phyloP scores from a whole-genome alignment of 768 basidiomycete genomes.

The Hortiboletus flavorubellus region DNA sequence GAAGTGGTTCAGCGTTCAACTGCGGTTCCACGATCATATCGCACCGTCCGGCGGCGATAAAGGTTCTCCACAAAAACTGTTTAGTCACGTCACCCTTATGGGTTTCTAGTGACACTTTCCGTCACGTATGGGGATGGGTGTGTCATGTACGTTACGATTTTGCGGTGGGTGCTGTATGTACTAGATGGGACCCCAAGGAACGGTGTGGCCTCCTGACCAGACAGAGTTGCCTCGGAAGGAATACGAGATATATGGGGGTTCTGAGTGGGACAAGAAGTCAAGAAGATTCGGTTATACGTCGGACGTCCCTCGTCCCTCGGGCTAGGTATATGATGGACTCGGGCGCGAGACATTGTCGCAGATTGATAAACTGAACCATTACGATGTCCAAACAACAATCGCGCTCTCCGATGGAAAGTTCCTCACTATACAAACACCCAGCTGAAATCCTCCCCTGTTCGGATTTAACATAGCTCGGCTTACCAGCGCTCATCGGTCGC shows the following conservation, averaged over 20 bases:
- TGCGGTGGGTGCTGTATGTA: not conserved
- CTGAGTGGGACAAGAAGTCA: not conserved
- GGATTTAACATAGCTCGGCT: not conserved
- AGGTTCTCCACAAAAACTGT: not conserved
- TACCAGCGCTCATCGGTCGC: not conserved
- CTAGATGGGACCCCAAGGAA: not conserved
- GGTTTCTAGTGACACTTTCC: not conserved
- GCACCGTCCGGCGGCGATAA: conserved; percentile 1
- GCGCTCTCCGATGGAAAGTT: not conserved
- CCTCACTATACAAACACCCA: not conserved
- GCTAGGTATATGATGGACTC: not conserved
- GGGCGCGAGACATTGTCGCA: not conserved
- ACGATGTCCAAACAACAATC: no score
- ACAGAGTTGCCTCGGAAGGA: no score
- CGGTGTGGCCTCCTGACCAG: not conserved
- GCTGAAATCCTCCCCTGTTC: not conserved
- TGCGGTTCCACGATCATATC: conserved; percentile 19
- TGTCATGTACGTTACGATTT: not conserved
- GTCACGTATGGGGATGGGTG: not conserved
- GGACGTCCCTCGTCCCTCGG: not conserved
- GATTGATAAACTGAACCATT: not conserved
- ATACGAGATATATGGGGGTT: no score
- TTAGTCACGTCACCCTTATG: not conserved
- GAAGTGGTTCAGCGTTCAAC: not conserved
- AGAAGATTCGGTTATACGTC: not conserved